These are phyloP conservation scores for Artemisia annua DNA, from an alignment of 129 eudicot genomes.

Conservation along the genomic window DNA sequence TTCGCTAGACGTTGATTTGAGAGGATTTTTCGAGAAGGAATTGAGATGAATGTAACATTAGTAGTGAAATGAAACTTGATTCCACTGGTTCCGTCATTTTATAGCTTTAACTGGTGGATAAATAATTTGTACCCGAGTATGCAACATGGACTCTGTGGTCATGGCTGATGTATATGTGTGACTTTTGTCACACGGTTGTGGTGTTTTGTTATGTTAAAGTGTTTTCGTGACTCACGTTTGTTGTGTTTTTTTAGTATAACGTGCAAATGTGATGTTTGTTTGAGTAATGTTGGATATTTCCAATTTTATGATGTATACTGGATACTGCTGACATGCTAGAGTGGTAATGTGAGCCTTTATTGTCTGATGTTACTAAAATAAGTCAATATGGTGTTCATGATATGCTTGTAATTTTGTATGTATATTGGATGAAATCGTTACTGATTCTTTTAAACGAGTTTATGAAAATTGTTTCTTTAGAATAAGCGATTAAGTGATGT, in stretches of 20 bases:
- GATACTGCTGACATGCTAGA: too few species aligned
- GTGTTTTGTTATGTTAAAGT: background rate
- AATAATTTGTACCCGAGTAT: conserved; percentile 7
- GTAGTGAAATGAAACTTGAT: background rate
- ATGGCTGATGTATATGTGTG: background rate
- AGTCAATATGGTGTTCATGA: too few species aligned
- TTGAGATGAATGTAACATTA: background rate
- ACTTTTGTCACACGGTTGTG: background rate
- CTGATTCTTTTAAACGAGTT: too few species aligned
- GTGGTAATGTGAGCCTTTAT: too few species aligned
- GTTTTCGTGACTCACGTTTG: background rate
- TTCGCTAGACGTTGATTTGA: background rate
- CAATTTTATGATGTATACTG: too few species aligned
- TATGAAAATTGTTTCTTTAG: too few species aligned
- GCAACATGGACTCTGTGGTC: background rate
- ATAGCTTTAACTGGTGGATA: background rate
- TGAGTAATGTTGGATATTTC: too few species aligned
- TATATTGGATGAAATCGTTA: too few species aligned
- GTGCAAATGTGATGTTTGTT: too few species aligned
- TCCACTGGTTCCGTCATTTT: background rate
- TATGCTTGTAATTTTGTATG: too few species aligned
- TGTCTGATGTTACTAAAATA: too few species aligned
- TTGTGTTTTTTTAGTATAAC: background rate
- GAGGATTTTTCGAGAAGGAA: background rate
- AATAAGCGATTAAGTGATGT: too few species aligned